Base-by-base conservation (phyloP, 441 rosid genomes). In the Bocquillonia castaneifolia region DNA sequence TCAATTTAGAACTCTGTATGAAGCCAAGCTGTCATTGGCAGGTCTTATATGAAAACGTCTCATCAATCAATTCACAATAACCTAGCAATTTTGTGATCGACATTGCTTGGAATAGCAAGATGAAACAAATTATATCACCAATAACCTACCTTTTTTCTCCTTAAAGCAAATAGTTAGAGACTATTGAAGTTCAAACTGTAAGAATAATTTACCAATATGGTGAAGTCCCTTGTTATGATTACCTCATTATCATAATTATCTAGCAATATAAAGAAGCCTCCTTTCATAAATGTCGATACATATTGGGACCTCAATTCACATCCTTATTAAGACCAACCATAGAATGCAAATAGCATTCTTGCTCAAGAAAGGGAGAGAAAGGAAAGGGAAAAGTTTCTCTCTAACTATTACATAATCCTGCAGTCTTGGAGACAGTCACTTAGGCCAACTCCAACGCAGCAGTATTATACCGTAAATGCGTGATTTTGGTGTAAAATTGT, bases 11-110 rank as follows among this genome's bases (percentile, higher is more conserved):
- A 23, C 32, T 13, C n/a, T 39, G 3, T 47, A 52, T 14, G 22
- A 64, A 14, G 7, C 23, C 28, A 45, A 45, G 17, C 55, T 63
- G 45, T 10, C 18, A 14, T 39, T 50, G 48, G 3, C 18, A 25
- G 14, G 17, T 67, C 29, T 26, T 6, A 28, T 23, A 60, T 14
- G 14, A 50, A 59, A 34, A 45, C 54, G 28, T 60, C n/a, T 9
- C 66, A 51, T 57, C 28, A 68, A 63, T 53, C 52, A 37, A 20
- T 53, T 34, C n/a, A 47, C 10, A 58, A n/a, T 14, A 75, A 63
- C 42, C 23, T 60, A 18, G 3, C 57, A 47, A n/a, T 45, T 56
- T 47, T 26, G 6, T 3, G 37, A 13, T 8, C 14, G 52, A 32
- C 61, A 62, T 51, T 64, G 13, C 40, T 56, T 61, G 13, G 52